Evolutionary conservation across 2,329 filamentous ascomycete genomes (phyloP).

Genomic region (Alternaria brassicicola): DNA sequence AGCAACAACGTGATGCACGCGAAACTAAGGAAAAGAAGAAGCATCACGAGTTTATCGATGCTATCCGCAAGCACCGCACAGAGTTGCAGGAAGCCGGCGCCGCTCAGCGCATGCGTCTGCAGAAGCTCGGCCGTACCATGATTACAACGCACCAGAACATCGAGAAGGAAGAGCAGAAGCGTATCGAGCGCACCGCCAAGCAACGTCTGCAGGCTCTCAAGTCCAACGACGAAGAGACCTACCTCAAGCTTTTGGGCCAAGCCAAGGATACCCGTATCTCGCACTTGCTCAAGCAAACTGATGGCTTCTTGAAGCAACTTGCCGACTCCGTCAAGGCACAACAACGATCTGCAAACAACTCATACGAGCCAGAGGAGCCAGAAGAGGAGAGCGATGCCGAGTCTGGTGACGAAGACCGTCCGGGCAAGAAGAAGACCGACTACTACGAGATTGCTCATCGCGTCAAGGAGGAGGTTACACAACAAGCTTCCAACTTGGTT

Average conservation of each 20-base stretch:
- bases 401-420: conserved; percentile 68
- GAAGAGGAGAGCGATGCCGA: conserved; percentile 61
- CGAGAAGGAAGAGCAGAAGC: conserved; percentile 99
- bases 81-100: conserved; percentile 74
- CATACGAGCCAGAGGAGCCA: conserved; percentile 73
- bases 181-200: conserved; percentile 95
- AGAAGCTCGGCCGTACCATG: conserved; percentile 91
- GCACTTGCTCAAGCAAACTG: conserved; percentile 93
- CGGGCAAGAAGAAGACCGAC: conserved; percentile 80
- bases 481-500: conserved; percentile 84
- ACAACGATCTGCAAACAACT: conserved; percentile 80
- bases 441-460: conserved; percentile 99
- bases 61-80: conserved; percentile 79
- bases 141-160: conserved; percentile 89
- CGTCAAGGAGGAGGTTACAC: conserved; percentile 87
- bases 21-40: conserved; percentile 98
- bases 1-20: conserved; percentile 94
- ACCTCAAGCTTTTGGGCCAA: conserved; percentile 95
- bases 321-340: conserved; percentile 93
- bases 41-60: conserved; percentile 87
- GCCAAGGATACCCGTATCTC: conserved; percentile 99
- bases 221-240: conserved; percentile 98
- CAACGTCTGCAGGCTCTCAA: conserved; percentile 99
- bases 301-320: conserved; percentile 95
- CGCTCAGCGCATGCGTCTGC: conserved; percentile 73